Evolutionary conservation across 2,329 filamentous ascomycete species (phyloP).

Genomic region (Kalmusia sp.): DNA sequence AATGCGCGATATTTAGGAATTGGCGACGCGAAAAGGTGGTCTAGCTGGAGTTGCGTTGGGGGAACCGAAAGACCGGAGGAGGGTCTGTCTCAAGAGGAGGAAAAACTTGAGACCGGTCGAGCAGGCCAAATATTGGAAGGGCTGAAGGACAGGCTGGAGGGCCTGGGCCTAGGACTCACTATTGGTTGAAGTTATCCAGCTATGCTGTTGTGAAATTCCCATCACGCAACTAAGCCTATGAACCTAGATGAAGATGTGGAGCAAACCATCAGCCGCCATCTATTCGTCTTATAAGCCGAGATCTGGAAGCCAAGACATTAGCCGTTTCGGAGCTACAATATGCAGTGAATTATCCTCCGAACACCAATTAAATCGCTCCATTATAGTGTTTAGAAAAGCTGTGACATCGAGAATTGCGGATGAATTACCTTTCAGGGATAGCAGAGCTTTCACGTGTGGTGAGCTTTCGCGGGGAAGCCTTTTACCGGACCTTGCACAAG

Average conservation of each 20-base stretch:
- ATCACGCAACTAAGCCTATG: background rate
- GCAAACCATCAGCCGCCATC: conserved; percentile 5
- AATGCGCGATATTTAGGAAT: conserved; percentile 24
- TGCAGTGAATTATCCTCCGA: background rate
- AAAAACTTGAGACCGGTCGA: conserved; percentile 8
- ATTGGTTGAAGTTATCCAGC: conserved; percentile 16
- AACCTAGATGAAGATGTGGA: conserved; percentile 6
- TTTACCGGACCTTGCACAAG: conserved; percentile 13
- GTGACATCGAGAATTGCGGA: conserved; percentile 7
- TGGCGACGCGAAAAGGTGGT: conserved; percentile 22
- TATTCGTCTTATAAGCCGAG: background rate
- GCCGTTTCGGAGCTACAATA: background rate
- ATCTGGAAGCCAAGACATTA: conserved; percentile 6
- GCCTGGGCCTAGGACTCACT: conserved; percentile 25
- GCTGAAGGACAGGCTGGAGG: conserved; percentile 25
- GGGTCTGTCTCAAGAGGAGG: conserved; percentile 4
- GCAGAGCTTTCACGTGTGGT: conserved; percentile 6
- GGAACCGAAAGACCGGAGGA: conserved; percentile 22
- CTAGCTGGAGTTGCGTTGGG: conserved; percentile 32
- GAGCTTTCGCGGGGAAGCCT: conserved; percentile 16
- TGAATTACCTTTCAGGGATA: conserved; percentile 9
- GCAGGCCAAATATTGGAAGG: conserved; percentile 24
- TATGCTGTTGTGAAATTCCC: background rate
- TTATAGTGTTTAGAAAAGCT: background rate
- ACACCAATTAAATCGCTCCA: background rate